A percentile compares a stretch with the other conserved stretches of the same genome.
Conservation (phyloP, 169 alveolate species). For the Eimeria mitis region DNA sequence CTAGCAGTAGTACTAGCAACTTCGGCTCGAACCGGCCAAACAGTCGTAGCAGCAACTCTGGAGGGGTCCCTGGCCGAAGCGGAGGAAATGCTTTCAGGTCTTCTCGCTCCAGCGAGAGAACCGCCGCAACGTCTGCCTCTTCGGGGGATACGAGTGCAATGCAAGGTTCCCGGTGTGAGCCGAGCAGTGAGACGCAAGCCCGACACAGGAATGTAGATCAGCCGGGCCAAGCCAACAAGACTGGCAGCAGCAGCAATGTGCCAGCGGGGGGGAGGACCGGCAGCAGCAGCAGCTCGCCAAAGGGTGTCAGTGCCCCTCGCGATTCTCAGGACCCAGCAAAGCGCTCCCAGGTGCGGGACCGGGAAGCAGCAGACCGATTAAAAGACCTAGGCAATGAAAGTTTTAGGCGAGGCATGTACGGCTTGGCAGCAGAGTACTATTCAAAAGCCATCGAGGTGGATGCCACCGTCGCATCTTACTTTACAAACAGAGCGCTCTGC, state of each 20-base stretch:
- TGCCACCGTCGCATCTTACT: slow-evolving; percentile 88
- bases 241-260: slow-evolving; percentile 9
- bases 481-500: slow-evolving; percentile 92
- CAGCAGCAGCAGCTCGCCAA: slow-evolving; percentile 24
- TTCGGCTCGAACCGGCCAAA: neutral
- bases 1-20: slow-evolving; percentile 20
- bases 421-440: slow-evolving; percentile 91
- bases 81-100: slow-evolving; percentile 8
- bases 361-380: slow-evolving; percentile 67
- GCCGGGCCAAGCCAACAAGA: neutral
- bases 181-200: neutral
- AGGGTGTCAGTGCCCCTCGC: slow-evolving; percentile 3
- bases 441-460: slow-evolving; percentile 89
- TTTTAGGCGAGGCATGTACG: slow-evolving; percentile 90
- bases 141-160: slow-evolving; percentile 1
- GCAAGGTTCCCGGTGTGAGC: neutral
- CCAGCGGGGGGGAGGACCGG: neutral
- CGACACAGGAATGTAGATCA: neutral
- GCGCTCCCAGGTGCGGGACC: slow-evolving; percentile 20
- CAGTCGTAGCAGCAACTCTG: slow-evolving; percentile 23
- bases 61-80: slow-evolving; percentile 8
- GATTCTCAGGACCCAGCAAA: neutral
- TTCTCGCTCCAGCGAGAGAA: neutral
- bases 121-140: slow-evolving; percentile 6
- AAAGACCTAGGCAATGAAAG: slow-evolving; percentile 88